Percentiles rank a stretch among this genome's conserved stretches.
phyloP scores from a whole-genome alignment of 371 early-diverging fungal species.

The Dinochytrium kinnereticum region DNA sequence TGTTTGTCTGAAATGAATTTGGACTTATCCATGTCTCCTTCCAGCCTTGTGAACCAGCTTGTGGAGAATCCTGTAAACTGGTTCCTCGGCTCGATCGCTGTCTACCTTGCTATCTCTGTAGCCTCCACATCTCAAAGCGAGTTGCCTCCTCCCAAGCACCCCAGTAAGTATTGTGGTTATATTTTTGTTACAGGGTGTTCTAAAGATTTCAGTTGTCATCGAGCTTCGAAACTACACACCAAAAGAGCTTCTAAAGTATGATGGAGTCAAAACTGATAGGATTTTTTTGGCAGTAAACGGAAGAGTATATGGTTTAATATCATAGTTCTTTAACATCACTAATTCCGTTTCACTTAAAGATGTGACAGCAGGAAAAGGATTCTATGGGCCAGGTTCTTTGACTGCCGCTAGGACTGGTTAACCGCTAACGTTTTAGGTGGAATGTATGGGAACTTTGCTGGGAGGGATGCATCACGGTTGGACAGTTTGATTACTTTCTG shows the following conservation, averaged over 20 bases:
- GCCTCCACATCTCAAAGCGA: slow-evolving; percentile 12
- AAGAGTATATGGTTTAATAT: slow-evolving; percentile 63
- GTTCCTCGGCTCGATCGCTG: slow-evolving; percentile 25
- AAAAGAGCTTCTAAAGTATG: slow-evolving; percentile 66
- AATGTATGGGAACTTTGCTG: slow-evolving; percentile 89
- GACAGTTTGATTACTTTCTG: background rate
- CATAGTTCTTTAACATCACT: background rate
- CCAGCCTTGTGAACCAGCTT: background rate
- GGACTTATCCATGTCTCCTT: background rate
- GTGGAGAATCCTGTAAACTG: slow-evolving; percentile 32
- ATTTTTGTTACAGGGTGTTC: background rate
- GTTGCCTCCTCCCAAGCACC: slow-evolving; percentile 11
- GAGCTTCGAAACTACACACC: slow-evolving; percentile 74
- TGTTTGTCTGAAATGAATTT: background rate
- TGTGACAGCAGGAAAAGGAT: slow-evolving; percentile 81
- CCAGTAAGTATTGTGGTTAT: too few species aligned
- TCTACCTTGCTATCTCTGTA: slow-evolving; percentile 25
- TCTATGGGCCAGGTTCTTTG: slow-evolving; percentile 85
- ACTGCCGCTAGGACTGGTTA: background rate
- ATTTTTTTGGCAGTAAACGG: slow-evolving; percentile 86
- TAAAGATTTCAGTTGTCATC: slow-evolving; percentile 50
- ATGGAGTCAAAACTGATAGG: slow-evolving; percentile 58
- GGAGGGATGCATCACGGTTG: slow-evolving; percentile 47
- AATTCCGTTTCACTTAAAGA: slow-evolving; percentile 48
- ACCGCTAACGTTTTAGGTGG: slow-evolving; percentile 58